Evolutionary conservation across 306 rosid genomes (phyloP), one percentile per base, ranked within the genome.

Genomic region (Lathyrus oleraceus): DNA sequence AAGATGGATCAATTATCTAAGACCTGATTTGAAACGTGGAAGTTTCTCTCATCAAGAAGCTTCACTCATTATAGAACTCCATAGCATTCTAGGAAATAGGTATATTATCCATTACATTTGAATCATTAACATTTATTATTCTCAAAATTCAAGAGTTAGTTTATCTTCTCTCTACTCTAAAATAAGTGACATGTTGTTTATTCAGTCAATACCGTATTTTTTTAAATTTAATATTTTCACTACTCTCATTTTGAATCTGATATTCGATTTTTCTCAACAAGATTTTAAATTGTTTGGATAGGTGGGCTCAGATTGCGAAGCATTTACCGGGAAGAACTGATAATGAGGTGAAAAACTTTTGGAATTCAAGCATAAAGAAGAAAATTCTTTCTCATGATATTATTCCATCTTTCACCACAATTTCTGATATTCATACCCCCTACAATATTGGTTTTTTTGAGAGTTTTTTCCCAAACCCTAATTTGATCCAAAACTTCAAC

Each of bases 281-380:
- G 17, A 21, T 51, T 54, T 49, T 1, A 15, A 44, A 23, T 13
- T 72, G 32, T 70, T 67, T 49, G 53, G 42, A 21, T 81, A 94
- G 99, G 74, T 94, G 99, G 99, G 97, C 99, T 70, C 96, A 87
- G 75, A 94, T 94, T 61, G 99, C 99, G 4, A 91, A 87, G 78
- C 96, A 91, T 64, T 63, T 94, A 71, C 99, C 97, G 12, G 98
- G 98, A 87, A 87, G 98, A 90, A 93, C 98, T 57, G 98, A 93
- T 74, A 93, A 93, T 69, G 99, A 94, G 68, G 97, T 94, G 80
- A 94, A 94, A 86, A 94, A 94, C 78, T 94, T 91, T 70, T 94
- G 99, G 99, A 94, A 94, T 83, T 94, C 99, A 56, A 88, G 89
- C 91, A 87, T 88, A 25, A 94, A 94, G 85, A 94, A 88, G 91